Base-by-base conservation (phyloP, 495 filamentous ascomycete species). In the Penicillium parvum region DNA sequence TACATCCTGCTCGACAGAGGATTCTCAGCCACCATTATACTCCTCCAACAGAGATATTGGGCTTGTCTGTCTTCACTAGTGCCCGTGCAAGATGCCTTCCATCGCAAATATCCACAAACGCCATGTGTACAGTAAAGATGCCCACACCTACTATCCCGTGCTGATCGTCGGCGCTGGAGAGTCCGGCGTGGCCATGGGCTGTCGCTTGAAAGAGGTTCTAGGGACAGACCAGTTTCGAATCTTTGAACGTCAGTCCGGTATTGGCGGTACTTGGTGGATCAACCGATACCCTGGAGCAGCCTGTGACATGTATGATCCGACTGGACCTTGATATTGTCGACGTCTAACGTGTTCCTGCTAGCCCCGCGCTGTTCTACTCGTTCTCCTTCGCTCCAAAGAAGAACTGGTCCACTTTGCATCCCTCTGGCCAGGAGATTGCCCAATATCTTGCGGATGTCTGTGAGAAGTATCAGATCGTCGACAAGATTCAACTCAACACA, bases 221-320 rank as follows among this genome's bases (percentile, higher is more conserved):
- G 74, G 73, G 18, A 79, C 78, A 42, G 76, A 82, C 51, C 77
- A 83, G 43, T 79, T 85, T 50, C 58, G 75, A 16, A 73, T 87
- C 43, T 85, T 86, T 53, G 83, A 85, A 3, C 61, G 75, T 20
- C 72, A 80, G 42, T 59, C 74, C 2, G 75, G 72, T 5, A 72
- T 83, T 44, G 83, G 83, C 29, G 83, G 83, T 11, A 84, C 82
- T 9, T 87, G 83, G 83, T 76, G 70, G 65, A 74, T 76, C 35
- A 85, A 85, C 58, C 61, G 74, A 25, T 86, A 85, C 58, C 83
- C 83, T 2, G 83, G 81, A 14, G 73, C 71, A 39, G 78, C 77
- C 25, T 80, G 76, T 42, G 70, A 73, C 46, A 55, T 72, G 66
- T 71, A 49, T 27, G 57, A n/a, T 5, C 45, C 39, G 37, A 26